Conservation (phyloP, 306 rosid species). For the Acacia acuminata region DNA sequence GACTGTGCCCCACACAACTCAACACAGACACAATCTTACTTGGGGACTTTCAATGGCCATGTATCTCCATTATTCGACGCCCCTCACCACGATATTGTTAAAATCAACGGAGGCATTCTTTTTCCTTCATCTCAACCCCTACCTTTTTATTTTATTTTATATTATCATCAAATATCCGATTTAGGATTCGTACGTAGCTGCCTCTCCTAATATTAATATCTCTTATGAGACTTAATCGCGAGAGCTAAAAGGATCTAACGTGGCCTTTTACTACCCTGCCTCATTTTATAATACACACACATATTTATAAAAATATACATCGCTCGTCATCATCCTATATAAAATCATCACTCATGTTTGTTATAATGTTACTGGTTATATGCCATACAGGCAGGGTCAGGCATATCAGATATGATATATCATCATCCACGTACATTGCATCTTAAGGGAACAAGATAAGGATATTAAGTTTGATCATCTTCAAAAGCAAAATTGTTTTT, state of each 20-base stretch:
- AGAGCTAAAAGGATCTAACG: too few relatives aligned
- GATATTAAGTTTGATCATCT: background rate
- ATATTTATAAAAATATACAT: too few relatives aligned
- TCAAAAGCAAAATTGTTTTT: background rate
- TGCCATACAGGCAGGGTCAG: background rate
- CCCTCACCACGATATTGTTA: background rate
- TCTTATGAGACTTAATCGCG: too few relatives aligned
- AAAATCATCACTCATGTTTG: background rate
- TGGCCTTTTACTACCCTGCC: rapidly evolving
- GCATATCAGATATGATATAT: background rate
- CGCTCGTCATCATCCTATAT: background rate
- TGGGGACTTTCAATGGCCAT: background rate
- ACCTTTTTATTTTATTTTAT: background rate
- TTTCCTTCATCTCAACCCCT: too few relatives aligned
- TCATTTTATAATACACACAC: too few relatives aligned
- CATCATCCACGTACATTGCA: too few relatives aligned
- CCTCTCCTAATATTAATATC: too few relatives aligned
- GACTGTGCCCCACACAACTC: background rate
- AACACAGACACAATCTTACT: background rate
- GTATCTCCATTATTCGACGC: background rate
- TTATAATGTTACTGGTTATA: background rate
- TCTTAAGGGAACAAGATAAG: background rate
- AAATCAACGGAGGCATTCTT: too few relatives aligned
- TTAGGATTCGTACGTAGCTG: too few relatives aligned
- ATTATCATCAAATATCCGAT: too few relatives aligned